Evolutionary conservation across 225 moss, liverwort and hornwort species (phyloP).

Genomic region (Sphagnum tenellum): DNA sequence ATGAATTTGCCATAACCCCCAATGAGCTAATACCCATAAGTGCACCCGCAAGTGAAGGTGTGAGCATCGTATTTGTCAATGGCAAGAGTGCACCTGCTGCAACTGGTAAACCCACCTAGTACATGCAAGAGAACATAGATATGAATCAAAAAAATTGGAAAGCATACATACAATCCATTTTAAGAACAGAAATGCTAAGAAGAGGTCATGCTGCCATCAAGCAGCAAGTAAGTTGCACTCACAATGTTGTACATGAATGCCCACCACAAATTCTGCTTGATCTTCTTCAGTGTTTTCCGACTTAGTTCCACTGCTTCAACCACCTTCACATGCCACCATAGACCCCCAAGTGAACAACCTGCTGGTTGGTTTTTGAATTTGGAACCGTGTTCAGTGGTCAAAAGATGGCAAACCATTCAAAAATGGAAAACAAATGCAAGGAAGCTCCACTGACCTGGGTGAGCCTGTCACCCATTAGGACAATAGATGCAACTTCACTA

Average conservation of each 20-base stretch:
- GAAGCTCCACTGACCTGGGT: slow-evolving; percentile 47
- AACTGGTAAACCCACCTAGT: slow-evolving; percentile 85
- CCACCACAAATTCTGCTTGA: slow-evolving; percentile 99
- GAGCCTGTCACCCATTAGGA: slow-evolving; percentile 90
- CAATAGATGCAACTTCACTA: slow-evolving; percentile 93
- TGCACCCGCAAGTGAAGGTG: slow-evolving; percentile 88
- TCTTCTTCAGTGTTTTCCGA: slow-evolving; percentile 78
- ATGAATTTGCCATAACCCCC: slow-evolving; percentile 93
- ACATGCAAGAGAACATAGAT: too few species aligned
- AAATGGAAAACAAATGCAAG: background rate
- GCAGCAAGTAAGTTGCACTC: slow-evolving; percentile 17
- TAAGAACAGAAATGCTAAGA: too few species aligned
- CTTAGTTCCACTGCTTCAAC: slow-evolving; percentile 93
- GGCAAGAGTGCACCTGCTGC: slow-evolving; percentile 87
- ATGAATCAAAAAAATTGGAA: too few species aligned
- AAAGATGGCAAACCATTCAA: too few species aligned
- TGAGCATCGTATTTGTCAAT: slow-evolving; percentile 89
- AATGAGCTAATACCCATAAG: slow-evolving; percentile 95
- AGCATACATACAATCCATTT: too few species aligned
- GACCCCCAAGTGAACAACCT: too few species aligned
- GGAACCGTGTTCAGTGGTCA: too few species aligned
- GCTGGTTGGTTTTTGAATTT: too few species aligned
- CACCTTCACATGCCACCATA: slow-evolving; percentile 36
- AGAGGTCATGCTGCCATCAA: too few species aligned
- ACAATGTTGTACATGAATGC: slow-evolving; percentile 99